Evolutionary conservation across 1,284 basidiomycete species (phyloP).

Genomic region (Trichosporon ovoides): DNA sequence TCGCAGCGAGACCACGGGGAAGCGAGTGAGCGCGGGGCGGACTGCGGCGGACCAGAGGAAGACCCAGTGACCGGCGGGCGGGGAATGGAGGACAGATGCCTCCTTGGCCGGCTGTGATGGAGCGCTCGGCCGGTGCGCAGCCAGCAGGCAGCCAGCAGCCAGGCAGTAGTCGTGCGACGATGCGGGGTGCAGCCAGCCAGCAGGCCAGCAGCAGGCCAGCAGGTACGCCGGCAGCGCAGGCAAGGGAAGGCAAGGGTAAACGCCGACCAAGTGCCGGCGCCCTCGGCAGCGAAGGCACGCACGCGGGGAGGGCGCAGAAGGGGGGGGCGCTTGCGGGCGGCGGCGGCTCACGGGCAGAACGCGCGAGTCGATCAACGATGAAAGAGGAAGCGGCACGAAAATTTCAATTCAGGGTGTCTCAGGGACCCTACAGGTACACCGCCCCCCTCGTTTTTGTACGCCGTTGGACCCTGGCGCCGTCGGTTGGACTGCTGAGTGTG

Average conservation of each 20-base stretch:
- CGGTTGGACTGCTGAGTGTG: background rate
- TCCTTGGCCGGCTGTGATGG: too few relatives aligned
- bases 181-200: too few relatives aligned
- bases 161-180: too few relatives aligned
- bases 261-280: conserved; percentile 5
- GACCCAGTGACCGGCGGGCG: too few relatives aligned
- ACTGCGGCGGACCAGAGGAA: too few relatives aligned
- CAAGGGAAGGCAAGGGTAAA: background rate
- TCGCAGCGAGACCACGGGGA: too few relatives aligned
- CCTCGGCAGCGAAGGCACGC: conserved; percentile 1
- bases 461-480: background rate
- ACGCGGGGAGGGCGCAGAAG: background rate
- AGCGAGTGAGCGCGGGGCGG: too few relatives aligned
- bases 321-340: background rate
- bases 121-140: too few relatives aligned
- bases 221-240: background rate
- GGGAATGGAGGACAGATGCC: too few relatives aligned
- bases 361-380: background rate
- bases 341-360: background rate
- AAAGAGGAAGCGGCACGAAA: background rate
- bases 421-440: conserved; percentile 1
- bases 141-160: too few relatives aligned
- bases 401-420: conserved; percentile 6
- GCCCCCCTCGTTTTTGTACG: conserved; percentile 1
- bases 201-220: too few relatives aligned